These are phyloP conservation scores for Paramecium primaurelia DNA, from an alignment of 73 alveolate species.

Conservation along the genomic window DNA sequence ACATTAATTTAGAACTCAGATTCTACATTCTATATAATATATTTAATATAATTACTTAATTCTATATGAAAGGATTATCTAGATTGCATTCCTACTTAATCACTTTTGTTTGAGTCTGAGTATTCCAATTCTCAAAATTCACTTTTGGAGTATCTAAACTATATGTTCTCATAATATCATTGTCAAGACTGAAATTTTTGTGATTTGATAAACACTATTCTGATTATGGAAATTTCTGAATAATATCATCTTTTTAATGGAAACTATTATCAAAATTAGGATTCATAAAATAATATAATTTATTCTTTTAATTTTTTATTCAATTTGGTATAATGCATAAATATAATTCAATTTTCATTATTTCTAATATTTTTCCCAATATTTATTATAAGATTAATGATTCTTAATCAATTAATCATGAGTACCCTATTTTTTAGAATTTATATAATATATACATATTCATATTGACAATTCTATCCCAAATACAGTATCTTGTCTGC, in stretches of 20 bases:
- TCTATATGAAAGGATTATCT: background rate
- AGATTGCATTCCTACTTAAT: background rate
- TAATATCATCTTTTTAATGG: background rate
- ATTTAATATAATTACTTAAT: background rate
- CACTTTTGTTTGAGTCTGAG: background rate
- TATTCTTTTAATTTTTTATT: background rate
- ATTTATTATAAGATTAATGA: background rate
- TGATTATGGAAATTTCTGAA: background rate
- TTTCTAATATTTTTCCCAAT: constrained; percentile 36
- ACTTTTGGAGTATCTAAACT: background rate
- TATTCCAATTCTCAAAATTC: background rate
- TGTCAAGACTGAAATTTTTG: background rate
- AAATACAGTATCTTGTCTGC: constrained; percentile 88
- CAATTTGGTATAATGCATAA: background rate
- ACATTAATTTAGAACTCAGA: background rate
- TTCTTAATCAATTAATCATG: constrained; percentile 73
- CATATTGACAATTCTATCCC: constrained; percentile 77
- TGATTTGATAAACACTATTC: background rate
- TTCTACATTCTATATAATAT: background rate
- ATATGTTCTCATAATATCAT: background rate
- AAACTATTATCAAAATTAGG: background rate
- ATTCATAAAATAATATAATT: background rate
- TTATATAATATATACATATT: constrained; percentile 54
- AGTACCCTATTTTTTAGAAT: constrained; percentile 67
- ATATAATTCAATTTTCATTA: background rate